These are phyloP conservation scores for Tricharina praecox DNA, from an alignment of 495 filamentous ascomycete species.

Conservation along the genomic window DNA sequence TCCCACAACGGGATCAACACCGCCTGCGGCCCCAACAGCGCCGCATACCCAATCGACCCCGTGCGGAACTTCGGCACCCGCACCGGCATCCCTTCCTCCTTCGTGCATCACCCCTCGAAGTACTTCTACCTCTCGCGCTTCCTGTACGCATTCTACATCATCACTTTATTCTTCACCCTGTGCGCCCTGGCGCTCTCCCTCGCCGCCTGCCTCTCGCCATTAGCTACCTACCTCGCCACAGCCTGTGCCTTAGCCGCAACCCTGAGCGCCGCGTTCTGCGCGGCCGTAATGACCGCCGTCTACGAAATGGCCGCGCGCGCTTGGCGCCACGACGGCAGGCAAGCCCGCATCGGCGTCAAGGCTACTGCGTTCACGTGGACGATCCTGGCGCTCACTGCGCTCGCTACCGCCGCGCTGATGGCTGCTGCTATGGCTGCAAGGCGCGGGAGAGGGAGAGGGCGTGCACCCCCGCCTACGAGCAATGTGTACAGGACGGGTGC, in stretches of 20 bases:
- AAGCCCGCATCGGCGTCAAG: constrained; percentile 25
- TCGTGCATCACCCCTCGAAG: constrained; percentile 32
- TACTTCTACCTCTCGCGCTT: constrained; percentile 53
- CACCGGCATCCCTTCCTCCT: constrained; percentile 34
- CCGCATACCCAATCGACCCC: constrained; percentile 51
- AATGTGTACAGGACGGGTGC: background rate
- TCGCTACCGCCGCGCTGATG: background rate
- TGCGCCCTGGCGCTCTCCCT: constrained; percentile 44
- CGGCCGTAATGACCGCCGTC: constrained; percentile 44
- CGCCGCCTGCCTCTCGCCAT: constrained; percentile 41
- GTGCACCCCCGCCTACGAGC: too few species aligned
- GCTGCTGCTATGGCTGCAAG: background rate
- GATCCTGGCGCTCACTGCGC: background rate
- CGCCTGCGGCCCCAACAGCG: constrained; percentile 37
- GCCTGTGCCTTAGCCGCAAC: constrained; percentile 38
- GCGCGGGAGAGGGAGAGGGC: background rate
- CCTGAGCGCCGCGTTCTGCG: constrained; percentile 45
- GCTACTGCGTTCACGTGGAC: constrained; percentile 28
- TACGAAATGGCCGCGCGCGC: constrained; percentile 19
- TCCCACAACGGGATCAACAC: constrained; percentile 35
- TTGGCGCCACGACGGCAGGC: constrained; percentile 17
- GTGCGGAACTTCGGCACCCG: constrained; percentile 45
- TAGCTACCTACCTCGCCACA: constrained; percentile 44
- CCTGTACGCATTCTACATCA: constrained; percentile 55
- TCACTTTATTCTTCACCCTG: constrained; percentile 49